A percentile compares a stretch with the other conserved stretches of the same genome.
These are phyloP conservation scores for Casaregolazyma suthepensis DNA, from an alignment of 1,139 yeast genomes.

Conservation along the genomic window DNA sequence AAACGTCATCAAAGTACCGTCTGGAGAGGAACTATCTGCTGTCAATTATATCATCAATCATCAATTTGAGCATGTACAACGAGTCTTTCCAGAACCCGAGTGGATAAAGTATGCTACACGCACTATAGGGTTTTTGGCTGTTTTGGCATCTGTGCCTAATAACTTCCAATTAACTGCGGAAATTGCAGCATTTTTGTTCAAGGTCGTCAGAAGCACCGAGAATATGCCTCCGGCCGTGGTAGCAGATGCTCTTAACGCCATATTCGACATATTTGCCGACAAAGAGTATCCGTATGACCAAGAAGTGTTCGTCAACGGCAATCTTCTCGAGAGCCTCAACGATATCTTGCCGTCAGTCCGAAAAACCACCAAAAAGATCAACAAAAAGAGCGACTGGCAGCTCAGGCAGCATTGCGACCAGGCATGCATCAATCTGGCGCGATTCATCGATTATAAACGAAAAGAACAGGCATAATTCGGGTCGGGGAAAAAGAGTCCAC, in stretches of 20 bases:
- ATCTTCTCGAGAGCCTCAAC: slow-evolving; percentile 43
- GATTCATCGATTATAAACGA: slow-evolving; percentile 61
- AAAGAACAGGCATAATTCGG: slow-evolving; percentile 1
- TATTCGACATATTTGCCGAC: slow-evolving; percentile 84
- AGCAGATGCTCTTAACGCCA: slow-evolving; percentile 54
- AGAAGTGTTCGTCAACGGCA: slow-evolving; percentile 56
- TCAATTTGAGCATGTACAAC: slow-evolving; percentile 3
- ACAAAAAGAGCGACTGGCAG: slow-evolving; percentile 53
- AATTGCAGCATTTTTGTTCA: slow-evolving; percentile 21
- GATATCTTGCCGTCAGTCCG: slow-evolving; percentile 44
- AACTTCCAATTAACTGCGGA: slow-evolving; percentile 40
- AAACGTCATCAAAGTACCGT: slow-evolving; percentile 6
- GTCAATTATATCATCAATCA: slow-evolving; percentile 10
- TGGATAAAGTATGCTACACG: slow-evolving; percentile 24
- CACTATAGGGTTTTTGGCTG: slow-evolving; percentile 47
- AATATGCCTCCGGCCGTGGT: slow-evolving; percentile 36
- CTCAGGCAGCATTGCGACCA: slow-evolving; percentile 67
- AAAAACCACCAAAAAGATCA: slow-evolving; percentile 55
- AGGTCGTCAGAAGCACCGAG: slow-evolving; percentile 30
- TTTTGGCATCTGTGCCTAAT: slow-evolving; percentile 43
- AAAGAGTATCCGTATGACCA: slow-evolving; percentile 57
- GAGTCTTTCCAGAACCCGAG: slow-evolving; percentile 19
- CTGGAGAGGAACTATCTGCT: slow-evolving; percentile 13
- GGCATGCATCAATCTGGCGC: slow-evolving; percentile 55
- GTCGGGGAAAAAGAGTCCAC: too few relatives aligned